phyloP scores from a whole-genome alignment of 257 asterid genomes.

The Catharanthus roseus region DNA sequence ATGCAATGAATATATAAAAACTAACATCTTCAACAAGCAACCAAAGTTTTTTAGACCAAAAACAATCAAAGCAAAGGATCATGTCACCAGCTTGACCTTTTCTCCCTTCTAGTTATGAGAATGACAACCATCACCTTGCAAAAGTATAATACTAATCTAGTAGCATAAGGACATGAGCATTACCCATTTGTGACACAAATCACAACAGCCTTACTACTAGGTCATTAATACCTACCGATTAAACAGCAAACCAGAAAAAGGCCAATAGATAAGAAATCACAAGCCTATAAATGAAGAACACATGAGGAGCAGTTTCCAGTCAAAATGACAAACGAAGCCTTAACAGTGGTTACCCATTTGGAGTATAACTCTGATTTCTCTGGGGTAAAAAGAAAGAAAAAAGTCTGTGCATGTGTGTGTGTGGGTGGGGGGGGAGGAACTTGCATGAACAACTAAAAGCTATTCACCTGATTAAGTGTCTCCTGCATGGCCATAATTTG shows the following conservation, averaged over 20 bases:
- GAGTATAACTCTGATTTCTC: not conserved
- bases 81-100: not conserved
- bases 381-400: not conserved
- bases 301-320: not conserved
- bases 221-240: not conserved
- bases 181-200: not conserved
- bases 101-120: not conserved
- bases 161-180: not conserved
- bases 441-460: not conserved
- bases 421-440: not conserved
- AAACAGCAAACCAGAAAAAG: not conserved
- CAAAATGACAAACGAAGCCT: not conserved
- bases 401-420: too few species aligned
- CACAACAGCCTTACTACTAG: not conserved
- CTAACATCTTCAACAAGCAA: not conserved
- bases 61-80: not conserved
- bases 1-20: too few species aligned
- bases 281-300: not conserved
- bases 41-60: not conserved
- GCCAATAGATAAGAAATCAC: not conserved
- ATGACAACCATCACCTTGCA: not conserved
- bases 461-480: conserved; percentile 68
- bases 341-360: not conserved
- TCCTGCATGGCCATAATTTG: conserved; percentile 74
- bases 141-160: not conserved